Evolutionary conservation across 148 eudicot species (phyloP).

Genomic region (Cornus suecica): DNA sequence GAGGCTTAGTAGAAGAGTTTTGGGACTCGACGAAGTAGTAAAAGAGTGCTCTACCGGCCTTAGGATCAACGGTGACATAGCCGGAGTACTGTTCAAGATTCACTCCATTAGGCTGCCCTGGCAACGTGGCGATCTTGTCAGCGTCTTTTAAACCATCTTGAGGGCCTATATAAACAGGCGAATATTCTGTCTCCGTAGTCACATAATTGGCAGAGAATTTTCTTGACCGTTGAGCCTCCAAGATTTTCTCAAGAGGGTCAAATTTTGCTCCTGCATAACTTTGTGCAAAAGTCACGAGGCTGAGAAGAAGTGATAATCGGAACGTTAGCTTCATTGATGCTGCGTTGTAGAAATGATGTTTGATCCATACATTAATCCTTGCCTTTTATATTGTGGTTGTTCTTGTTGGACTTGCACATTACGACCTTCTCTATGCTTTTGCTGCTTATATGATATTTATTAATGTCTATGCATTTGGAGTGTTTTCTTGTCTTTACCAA

Average conservation of each 20-base stretch:
- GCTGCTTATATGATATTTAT: not conserved
- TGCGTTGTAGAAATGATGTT: not conserved
- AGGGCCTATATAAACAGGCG: constrained; percentile 10
- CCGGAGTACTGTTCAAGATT: constrained; percentile 31
- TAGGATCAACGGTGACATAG: constrained; percentile 30
- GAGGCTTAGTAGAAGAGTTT: constrained; percentile 17
- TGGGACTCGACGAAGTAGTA: constrained; percentile 25
- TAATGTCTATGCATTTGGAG: not conserved
- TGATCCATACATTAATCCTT: not conserved
- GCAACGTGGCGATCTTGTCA: constrained; percentile 14
- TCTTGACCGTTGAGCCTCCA: not conserved
- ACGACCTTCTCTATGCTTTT: not conserved
- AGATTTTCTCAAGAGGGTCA: not conserved
- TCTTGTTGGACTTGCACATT: not conserved
- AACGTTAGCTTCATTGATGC: not conserved
- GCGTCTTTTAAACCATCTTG: constrained; percentile 20
- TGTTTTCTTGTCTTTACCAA: not conserved
- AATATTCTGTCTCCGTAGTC: not conserved
- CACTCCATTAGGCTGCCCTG: constrained; percentile 22
- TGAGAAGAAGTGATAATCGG: not conserved
- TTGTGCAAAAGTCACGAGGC: not conserved
- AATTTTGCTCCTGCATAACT: constrained; percentile 3
- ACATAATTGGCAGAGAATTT: not conserved
- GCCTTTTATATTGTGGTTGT: not conserved
- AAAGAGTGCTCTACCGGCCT: constrained; percentile 24